Percentiles rank a stretch among this genome's conserved stretches.
Evolutionary conservation across 192 early-diverging fungal species (phyloP).

Genomic region (Podila clonocystis): DNA sequence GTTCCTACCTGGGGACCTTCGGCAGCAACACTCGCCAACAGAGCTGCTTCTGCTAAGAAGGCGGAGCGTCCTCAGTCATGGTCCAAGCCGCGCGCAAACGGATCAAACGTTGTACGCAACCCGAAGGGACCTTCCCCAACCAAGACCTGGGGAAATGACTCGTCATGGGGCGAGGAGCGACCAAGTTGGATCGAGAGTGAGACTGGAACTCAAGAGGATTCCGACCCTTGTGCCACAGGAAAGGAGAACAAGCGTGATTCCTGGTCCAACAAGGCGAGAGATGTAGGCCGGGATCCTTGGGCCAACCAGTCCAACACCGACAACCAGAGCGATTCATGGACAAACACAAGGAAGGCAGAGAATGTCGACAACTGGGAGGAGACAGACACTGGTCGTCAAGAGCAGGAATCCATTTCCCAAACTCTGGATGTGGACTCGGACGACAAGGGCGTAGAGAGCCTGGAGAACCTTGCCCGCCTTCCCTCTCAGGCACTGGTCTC

Average conservation of each 20-base stretch:
- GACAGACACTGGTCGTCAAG: neutral
- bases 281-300: neutral
- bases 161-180: neutral
- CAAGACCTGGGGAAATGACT: neutral
- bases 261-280: neutral
- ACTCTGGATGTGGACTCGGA: conserved; percentile 10
- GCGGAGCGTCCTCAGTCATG: conserved; percentile 11
- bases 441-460: conserved; percentile 11
- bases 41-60: conserved; percentile 26
- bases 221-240: neutral
- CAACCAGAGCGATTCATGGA: neutral
- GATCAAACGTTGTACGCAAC: neutral
- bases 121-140: neutral
- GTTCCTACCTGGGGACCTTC: conserved; percentile 49
- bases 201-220: neutral
- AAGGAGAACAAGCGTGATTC: conserved; percentile 3
- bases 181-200: neutral
- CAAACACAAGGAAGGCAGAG: neutral
- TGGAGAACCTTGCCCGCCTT: conserved; percentile 35
- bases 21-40: conserved; percentile 37
- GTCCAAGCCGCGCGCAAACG: conserved; percentile 6
- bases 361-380: neutral
- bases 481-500: conserved; percentile 36
- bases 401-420: neutral
- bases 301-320: neutral